phyloP scores from a whole-genome alignment of 2,329 filamentous ascomycete genomes.

The Ophiobolus disseminans region DNA sequence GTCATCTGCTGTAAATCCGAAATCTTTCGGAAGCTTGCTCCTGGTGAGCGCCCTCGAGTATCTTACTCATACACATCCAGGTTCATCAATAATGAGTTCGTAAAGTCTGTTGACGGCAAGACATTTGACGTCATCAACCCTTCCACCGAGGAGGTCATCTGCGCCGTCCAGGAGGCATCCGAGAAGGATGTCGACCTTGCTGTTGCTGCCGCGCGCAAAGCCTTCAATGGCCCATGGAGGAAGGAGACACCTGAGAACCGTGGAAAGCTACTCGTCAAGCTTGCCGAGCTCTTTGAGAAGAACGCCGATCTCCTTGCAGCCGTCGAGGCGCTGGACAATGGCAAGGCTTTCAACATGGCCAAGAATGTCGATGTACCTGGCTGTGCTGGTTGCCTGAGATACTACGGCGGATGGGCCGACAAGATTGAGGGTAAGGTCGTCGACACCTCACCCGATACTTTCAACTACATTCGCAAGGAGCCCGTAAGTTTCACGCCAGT shows the following conservation, averaged over 20 bases:
- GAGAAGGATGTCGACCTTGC: slow-evolving; percentile 86
- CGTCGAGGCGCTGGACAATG: slow-evolving; percentile 88
- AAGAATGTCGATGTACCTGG: slow-evolving; percentile 72
- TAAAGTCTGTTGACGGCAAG: slow-evolving; percentile 83
- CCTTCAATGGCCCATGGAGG: slow-evolving; percentile 77
- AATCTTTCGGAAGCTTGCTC: slow-evolving; percentile 13
- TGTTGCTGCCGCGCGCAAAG: slow-evolving; percentile 83
- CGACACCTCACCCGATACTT: slow-evolving; percentile 77
- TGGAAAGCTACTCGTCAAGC: slow-evolving; percentile 72
- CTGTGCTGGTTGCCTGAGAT: slow-evolving; percentile 76
- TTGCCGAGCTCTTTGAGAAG: slow-evolving; percentile 81
- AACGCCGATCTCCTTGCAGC: slow-evolving; percentile 78
- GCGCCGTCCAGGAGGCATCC: slow-evolving; percentile 80
- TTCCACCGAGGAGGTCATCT: slow-evolving; percentile 81
- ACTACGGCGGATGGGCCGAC: slow-evolving; percentile 90
- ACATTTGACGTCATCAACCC: slow-evolving; percentile 95
- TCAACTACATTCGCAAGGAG: slow-evolving; percentile 84
- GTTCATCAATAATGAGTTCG: slow-evolving; percentile 94
- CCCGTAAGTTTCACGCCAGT: slow-evolving; percentile 58
- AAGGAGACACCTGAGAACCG: slow-evolving; percentile 73
- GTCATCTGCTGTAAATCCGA: slow-evolving; percentile 29
- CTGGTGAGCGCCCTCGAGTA: neutral
- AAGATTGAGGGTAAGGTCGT: slow-evolving; percentile 90
- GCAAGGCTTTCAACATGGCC: slow-evolving; percentile 79
- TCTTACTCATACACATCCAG: slow-evolving; percentile 52